Base-by-base conservation (phyloP, 1,139 yeast species). In the Debaryomyces udenii region DNA sequence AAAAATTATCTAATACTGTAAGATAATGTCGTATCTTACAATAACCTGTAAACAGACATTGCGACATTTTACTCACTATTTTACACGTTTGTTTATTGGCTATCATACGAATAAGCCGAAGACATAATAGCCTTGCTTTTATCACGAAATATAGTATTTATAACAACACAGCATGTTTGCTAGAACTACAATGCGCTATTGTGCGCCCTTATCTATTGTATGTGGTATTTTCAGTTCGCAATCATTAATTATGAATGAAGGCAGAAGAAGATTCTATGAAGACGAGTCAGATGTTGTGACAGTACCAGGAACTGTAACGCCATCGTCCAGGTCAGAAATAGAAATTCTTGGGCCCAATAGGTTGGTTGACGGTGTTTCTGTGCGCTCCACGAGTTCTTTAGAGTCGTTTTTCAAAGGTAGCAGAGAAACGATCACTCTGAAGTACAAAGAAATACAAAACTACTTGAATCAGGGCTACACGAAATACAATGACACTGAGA, bases 401-500 rank as follows among this genome's bases (percentile, higher is more conserved):
- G 86, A 86, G 59, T 53, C 65, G 6, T 62, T 65, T 14, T 66
- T 88, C 51, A 74, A 70, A 42, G 35, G 56, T 3, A 71, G 73
- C 7, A 77, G 93, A 56, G 66, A 62, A 46, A n/a, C 50, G 10
- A 39, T 62, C 6, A 47, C 45, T 31, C 45, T 43, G 4, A 52
- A 48, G 1, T 52, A 56, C 41, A 38, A 51, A 7, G 37, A 40
- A 13, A 43, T 56, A 1, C 55, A 57, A 18, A 47, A 46, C 14
- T 64, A 59, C 49, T 52, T 64, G 36, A 61, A 70, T 49, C 44
- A 56, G 28, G 67, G 67, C n/a, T 78, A 84, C 42, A 58, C 68
- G 33, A 66, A 66, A 37, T 81, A 80, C 52, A 75, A 83, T 50
- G 63, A 68, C 20, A 77, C 79, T 5, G 97, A 91, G 64, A 75